A percentile compares a stretch with the other conserved stretches of the same genome.
Conservation (phyloP, 768 basidiomycete genomes). For the Mycena haematopus region DNA sequence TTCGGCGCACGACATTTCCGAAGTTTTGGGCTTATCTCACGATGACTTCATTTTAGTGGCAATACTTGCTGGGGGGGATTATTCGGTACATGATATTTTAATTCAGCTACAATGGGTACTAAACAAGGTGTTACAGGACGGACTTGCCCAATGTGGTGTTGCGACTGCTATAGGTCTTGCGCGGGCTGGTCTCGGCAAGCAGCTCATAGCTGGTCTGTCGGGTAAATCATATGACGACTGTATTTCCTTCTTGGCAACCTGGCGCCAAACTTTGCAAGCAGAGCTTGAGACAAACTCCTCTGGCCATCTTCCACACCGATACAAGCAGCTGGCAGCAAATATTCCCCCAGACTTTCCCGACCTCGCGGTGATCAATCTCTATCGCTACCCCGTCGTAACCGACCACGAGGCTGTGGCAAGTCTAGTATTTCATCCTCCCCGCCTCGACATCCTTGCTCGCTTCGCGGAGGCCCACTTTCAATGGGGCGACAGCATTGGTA, state of each 20-base stretch:
- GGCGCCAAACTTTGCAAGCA: neutral
- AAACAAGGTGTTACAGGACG: too few species aligned
- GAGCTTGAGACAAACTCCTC: constrained; percentile 17
- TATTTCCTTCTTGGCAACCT: neutral
- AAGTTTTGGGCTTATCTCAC: constrained; percentile 32
- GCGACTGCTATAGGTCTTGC: constrained; percentile 16
- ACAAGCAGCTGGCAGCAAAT: constrained; percentile 34
- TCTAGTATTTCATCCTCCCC: neutral
- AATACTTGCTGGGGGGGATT: constrained; percentile 50
- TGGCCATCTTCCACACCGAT: constrained; percentile 33
- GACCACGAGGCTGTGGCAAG: neutral
- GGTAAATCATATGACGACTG: neutral
- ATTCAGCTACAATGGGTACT: too few species aligned
- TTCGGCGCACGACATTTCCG: constrained; percentile 32
- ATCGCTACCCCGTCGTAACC: constrained; percentile 42
- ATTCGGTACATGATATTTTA: constrained; percentile 38
- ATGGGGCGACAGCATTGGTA: constrained; percentile 20
- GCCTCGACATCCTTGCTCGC: constrained; percentile 6
- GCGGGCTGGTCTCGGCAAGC: constrained; percentile 29
- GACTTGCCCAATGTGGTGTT: neutral
- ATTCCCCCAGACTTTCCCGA: constrained; percentile 40
- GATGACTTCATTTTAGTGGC: constrained; percentile 48
- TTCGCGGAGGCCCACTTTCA: constrained; percentile 15
- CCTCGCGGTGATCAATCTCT: constrained; percentile 43
- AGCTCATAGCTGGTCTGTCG: constrained; percentile 14